Percentiles rank a stretch among this genome's conserved stretches.
phyloP scores from a whole-genome alignment of 176 grass and related monocot genomes.

The Rhynchospora breviuscula region DNA sequence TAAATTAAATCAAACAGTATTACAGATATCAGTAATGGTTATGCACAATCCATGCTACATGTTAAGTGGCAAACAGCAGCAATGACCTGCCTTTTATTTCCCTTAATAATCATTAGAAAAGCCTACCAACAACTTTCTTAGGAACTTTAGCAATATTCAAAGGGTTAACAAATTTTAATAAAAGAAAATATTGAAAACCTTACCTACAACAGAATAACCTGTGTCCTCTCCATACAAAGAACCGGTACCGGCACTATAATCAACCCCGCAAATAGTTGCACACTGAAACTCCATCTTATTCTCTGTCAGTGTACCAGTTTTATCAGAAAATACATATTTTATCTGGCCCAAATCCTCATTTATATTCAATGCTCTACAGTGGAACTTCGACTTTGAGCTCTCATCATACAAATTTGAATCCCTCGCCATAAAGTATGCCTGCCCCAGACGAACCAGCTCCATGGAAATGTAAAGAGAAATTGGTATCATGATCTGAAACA shows the following conservation, averaged over 20 bases:
- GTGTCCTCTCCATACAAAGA: conserved; percentile 21
- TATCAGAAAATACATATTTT: conserved; percentile 80
- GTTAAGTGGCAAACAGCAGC: background rate
- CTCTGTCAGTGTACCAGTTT: conserved; percentile 85
- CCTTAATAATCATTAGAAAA: background rate
- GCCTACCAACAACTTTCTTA: background rate
- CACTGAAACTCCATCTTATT: conserved; percentile 88
- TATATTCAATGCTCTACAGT: conserved; percentile 90
- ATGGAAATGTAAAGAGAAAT: conserved; percentile 97
- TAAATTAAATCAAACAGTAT: background rate
- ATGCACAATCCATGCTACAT: background rate
- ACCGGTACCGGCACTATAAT: conserved; percentile 46
- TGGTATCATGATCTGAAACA: conserved; percentile 87
- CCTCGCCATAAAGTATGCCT: conserved; percentile 65
- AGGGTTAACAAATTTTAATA: background rate
- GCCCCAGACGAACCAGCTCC: conserved; percentile 71
- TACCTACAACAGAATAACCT: conserved; percentile 70
- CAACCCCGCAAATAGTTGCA: conserved; percentile 48
- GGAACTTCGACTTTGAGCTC: conserved; percentile 48
- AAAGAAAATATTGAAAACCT: background rate
- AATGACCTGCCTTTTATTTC: background rate
- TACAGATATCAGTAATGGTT: background rate
- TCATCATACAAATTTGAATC: conserved; percentile 59
- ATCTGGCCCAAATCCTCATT: conserved; percentile 94
- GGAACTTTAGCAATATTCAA: background rate